Evolutionary conservation across 1,284 basidiomycete genomes (phyloP), one percentile per base, ranked within the genome.

Genomic region (Leccinum subspadiceum): DNA sequence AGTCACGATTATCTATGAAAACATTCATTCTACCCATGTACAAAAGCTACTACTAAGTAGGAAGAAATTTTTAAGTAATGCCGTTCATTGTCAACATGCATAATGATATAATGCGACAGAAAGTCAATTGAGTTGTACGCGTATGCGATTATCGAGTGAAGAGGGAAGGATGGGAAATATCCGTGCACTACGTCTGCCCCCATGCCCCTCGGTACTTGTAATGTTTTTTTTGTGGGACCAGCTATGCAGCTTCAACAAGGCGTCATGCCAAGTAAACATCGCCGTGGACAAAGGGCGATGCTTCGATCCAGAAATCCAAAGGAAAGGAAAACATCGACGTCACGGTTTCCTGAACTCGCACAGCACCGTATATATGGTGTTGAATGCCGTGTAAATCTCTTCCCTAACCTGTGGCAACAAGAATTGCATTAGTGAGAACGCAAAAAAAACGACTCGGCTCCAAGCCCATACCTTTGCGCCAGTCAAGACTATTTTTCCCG

Each of bases 361-460:
- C 64, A 96, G 76, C 80, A 96, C 94, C 59, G 94, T 94, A 77
- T 98, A 98, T 66, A 99, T 99, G 63, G 94, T 94, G 80, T 98
- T 98, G 86, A 99, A 99, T 44, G 97, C 97, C 60, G 93, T 94
- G 76, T 99, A 99, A 68, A 99, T 99, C 84, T 99, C 97, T 79
- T 98, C 96, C 77, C 97, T 85, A 76, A 98, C 92, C 93, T 95
- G 68, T 60, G 65, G 71, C 66, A 70, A 67, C 62, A 73, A 68
- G 66, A 48, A 65, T 63, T 65, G 69, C 64, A 76, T 85, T 75
- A 85, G 80, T 76, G 73, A 74, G n/a, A n/a, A 12, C 2, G n/a
- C 10, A 3, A 46, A 46, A 10, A 2, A 6, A 39, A 39, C 24
- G 1, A 6, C 24, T n/a, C 15, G 35, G 37, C n/a, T 12, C 1